phyloP scores from a whole-genome alignment of 352 stramenopile genomes.

The Phytophthora foliorum region DNA sequence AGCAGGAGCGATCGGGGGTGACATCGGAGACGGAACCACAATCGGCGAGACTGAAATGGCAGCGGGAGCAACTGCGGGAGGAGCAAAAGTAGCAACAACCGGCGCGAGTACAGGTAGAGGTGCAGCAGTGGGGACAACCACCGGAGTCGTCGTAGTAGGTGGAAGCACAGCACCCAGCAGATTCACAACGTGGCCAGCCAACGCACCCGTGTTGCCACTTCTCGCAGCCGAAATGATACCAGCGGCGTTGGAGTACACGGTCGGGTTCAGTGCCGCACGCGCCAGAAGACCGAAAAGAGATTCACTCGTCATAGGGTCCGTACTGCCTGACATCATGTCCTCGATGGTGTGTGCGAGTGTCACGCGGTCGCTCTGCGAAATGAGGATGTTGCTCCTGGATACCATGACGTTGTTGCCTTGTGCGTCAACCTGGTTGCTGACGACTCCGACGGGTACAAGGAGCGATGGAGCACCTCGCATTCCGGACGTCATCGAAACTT shows the following conservation, averaged over 20 bases:
- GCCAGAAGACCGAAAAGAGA: constrained; percentile 14
- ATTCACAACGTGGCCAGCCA: constrained; percentile 15
- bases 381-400: constrained; percentile 4
- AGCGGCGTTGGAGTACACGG: constrained; percentile 3
- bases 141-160: neutral
- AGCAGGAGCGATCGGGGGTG: neutral
- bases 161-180: constrained; percentile 10
- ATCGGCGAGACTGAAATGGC: neutral
- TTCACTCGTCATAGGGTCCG: constrained; percentile 2
- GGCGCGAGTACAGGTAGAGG: neutral
- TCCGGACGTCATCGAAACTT: neutral
- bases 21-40: neutral
- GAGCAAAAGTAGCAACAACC: constrained; percentile 2
- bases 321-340: constrained; percentile 2
- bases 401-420: neutral
- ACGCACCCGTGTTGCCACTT: constrained; percentile 11
- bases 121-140: neutral
- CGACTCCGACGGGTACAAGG: neutral
- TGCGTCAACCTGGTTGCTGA: neutral
- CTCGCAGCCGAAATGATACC: constrained; percentile 21
- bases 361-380: constrained; percentile 15
- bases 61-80: too few relatives aligned
- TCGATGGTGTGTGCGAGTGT: constrained; percentile 22
- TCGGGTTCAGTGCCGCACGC: constrained; percentile 6
- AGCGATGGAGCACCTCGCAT: neutral